phyloP scores from a whole-genome alignment of 179 eudicot genomes.

The Silene noctiflora region DNA sequence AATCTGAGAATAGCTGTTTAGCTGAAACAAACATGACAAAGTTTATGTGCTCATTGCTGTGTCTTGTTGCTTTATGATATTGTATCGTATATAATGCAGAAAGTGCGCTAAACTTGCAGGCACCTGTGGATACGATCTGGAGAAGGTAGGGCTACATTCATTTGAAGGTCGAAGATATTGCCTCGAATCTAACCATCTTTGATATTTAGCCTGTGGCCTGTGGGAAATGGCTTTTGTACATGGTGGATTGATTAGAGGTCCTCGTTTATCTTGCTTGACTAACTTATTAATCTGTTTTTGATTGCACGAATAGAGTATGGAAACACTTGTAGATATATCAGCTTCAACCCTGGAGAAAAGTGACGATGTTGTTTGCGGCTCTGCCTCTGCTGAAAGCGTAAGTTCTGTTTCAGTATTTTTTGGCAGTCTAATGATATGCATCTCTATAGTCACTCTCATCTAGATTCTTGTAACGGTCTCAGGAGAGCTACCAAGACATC shows the following conservation, averaged over 20 bases:
- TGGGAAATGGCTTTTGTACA: not conserved
- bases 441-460: slow-evolving; percentile 11
- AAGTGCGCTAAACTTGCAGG: slow-evolving; percentile 46
- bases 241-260: not conserved
- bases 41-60: not conserved
- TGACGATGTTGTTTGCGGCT: slow-evolving; percentile 39
- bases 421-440: not conserved
- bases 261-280: not conserved
- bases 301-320: slow-evolving; percentile 47
- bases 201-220: not conserved
- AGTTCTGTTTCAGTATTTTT: slow-evolving; percentile 8
- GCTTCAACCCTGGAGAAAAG: slow-evolving; percentile 49
- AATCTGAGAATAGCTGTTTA: too few species aligned
- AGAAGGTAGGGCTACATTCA: slow-evolving; percentile 40
- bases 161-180: slow-evolving; percentile 14
- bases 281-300: not conserved
- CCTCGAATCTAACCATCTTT: not conserved
- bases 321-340: slow-evolving; percentile 57
- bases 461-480: slow-evolving; percentile 16
- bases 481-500: slow-evolving; percentile 25
- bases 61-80: slow-evolving; percentile 11
- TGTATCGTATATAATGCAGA: slow-evolving; percentile 19
- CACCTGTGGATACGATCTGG: slow-evolving; percentile 56
- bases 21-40: too few species aligned
- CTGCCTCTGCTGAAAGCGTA: slow-evolving; percentile 28